Evolutionary conservation across 768 basidiomycete species (phyloP).

Genomic region (Mycena alexandri): DNA sequence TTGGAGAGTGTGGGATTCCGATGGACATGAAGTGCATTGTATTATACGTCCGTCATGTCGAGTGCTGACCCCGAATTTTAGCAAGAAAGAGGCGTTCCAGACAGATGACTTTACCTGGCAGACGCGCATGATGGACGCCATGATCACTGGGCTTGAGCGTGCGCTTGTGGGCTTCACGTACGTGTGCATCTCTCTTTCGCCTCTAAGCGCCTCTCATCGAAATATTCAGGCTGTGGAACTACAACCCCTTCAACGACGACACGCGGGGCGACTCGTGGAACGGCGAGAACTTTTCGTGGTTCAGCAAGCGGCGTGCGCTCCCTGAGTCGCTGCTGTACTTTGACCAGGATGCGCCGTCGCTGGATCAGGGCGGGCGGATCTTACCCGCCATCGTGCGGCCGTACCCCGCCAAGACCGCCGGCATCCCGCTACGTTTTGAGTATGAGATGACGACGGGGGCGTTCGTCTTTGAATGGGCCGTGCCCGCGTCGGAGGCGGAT

Average conservation of each 20-base stretch:
- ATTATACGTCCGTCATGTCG: background rate
- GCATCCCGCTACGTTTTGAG: conserved; percentile 78
- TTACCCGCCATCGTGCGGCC: conserved; percentile 87
- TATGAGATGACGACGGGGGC: conserved; percentile 84
- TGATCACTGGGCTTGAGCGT: conserved; percentile 86
- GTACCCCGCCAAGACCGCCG: conserved; percentile 91
- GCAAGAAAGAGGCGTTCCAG: conserved; percentile 77
- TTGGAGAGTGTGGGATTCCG: conserved; percentile 95
- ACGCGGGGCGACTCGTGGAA: conserved; percentile 90
- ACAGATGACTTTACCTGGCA: conserved; percentile 87
- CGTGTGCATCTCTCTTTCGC: conserved; percentile 46
- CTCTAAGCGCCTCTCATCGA: background rate
- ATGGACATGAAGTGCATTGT: conserved; percentile 94
- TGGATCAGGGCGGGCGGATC: conserved; percentile 88
- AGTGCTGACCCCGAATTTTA: conserved; percentile 43
- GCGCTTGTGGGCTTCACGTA: conserved; percentile 89
- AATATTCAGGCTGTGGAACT: conserved; percentile 86
- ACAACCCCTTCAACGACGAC: conserved; percentile 91
- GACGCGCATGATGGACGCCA: conserved; percentile 92
- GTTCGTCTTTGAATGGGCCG: conserved; percentile 75
- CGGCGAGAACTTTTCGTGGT: conserved; percentile 98
- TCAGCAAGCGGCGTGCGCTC: conserved; percentile 71
- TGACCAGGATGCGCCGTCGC: conserved; percentile 71
- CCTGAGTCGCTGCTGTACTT: conserved; percentile 67
- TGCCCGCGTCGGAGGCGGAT: conserved; percentile 27